Conservation (phyloP, 306 rosid species). For the Malus asiatica region DNA sequence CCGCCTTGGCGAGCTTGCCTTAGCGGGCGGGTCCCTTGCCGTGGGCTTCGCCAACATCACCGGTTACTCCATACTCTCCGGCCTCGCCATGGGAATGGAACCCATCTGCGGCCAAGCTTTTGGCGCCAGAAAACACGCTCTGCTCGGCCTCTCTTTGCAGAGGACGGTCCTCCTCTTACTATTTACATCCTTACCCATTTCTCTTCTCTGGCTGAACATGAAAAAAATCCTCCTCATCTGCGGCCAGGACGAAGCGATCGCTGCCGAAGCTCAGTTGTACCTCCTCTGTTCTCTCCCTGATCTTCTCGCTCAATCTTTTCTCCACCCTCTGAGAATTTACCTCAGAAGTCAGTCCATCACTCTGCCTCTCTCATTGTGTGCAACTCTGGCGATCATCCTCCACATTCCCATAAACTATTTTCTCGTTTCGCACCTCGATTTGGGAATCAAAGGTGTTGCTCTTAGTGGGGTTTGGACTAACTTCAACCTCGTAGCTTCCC, state of each 20-base stretch:
- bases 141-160: constrained; percentile 73
- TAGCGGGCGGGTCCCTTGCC: constrained; percentile 88
- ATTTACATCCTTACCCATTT: constrained; percentile 60
- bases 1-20: constrained; percentile 58
- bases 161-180: constrained; percentile 55
- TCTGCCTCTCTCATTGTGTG: constrained; percentile 74
- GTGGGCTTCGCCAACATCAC: constrained; percentile 85
- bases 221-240: constrained; percentile 50
- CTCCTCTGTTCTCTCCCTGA: constrained; percentile 83
- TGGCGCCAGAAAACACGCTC: constrained; percentile 55
- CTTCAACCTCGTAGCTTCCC: constrained; percentile 52
- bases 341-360: constrained; percentile 77
- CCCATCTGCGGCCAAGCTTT: constrained; percentile 88
- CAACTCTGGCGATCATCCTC: constrained; percentile 51
- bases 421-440: constrained; percentile 41
- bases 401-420: constrained; percentile 74
- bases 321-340: constrained; percentile 84
- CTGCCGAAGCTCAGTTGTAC: constrained; percentile 60
- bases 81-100: constrained; percentile 90
- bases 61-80: constrained; percentile 85
- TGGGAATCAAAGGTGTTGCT: constrained; percentile 79
- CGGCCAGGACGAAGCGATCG: constrained; percentile 66
- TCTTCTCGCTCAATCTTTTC: constrained; percentile 68
- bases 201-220: constrained; percentile 72
- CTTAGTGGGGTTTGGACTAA: constrained; percentile 73